A percentile compares a stretch with the other conserved stretches of the same genome.
phyloP scores from a whole-genome alignment of 305 asterid genomes.

The Rubia balearica region DNA sequence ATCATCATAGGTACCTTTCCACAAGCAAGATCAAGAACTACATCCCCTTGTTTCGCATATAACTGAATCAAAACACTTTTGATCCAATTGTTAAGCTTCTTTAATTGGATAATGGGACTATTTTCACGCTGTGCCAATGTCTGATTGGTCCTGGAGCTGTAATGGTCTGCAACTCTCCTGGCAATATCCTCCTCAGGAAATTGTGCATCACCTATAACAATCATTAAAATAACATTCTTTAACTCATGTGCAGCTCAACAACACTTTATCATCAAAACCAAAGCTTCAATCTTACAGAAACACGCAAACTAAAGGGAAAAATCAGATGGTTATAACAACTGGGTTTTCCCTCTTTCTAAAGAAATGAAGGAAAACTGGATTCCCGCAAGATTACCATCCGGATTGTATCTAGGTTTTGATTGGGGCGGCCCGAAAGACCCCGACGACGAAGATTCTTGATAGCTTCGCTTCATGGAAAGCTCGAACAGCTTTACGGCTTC shows the following conservation, averaged over 20 bases:
- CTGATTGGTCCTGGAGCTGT: slow-evolving; percentile 91
- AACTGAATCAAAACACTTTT: slow-evolving; percentile 91
- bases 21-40: slow-evolving; percentile 93
- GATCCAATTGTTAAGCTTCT: slow-evolving; percentile 55
- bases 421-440: slow-evolving; percentile 66
- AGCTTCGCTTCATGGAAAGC: slow-evolving; percentile 66
- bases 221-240: not conserved
- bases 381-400: slow-evolving; percentile 44
- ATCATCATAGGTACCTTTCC: slow-evolving; percentile 56
- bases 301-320: not conserved
- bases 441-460: slow-evolving; percentile 67
- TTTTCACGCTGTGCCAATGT: slow-evolving; percentile 71
- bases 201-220: slow-evolving; percentile 42
- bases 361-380: not conserved
- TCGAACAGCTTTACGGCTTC: not conserved
- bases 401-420: slow-evolving; percentile 66
- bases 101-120: slow-evolving; percentile 38
- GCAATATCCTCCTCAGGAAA: slow-evolving; percentile 61
- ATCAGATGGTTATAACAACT: not conserved
- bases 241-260: not conserved
- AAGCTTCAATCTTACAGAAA: not conserved
- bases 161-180: slow-evolving; percentile 92
- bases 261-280: not conserved
- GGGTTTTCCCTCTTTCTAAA: not conserved
- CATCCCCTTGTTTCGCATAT: slow-evolving; percentile 71